Percentiles rank a stretch among this genome's conserved stretches.
These are phyloP conservation scores for Xenoacremonium recifei DNA, from an alignment of 2,329 filamentous ascomycete species.

Conservation along the genomic window DNA sequence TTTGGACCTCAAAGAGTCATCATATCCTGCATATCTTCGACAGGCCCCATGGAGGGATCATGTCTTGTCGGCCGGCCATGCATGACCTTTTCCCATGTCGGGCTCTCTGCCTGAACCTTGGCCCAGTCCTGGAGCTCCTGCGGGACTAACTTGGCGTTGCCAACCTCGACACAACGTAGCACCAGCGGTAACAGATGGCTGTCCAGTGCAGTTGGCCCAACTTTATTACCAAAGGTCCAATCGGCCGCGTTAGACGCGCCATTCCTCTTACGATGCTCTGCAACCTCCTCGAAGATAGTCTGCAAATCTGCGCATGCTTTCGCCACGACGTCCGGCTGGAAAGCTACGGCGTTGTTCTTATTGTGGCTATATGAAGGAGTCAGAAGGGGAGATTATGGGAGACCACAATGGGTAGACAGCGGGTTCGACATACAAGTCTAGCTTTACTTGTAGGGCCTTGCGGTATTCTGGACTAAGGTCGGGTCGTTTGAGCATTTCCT, in stretches of 20 bases:
- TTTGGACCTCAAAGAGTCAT: too few relatives aligned
- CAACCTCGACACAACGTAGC: slow-evolving; percentile 10
- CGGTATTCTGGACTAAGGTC: too few relatives aligned
- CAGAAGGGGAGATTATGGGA: too few relatives aligned
- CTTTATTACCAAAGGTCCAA: slow-evolving; percentile 8
- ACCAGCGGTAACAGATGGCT: slow-evolving; percentile 12
- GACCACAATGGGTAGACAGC: too few relatives aligned
- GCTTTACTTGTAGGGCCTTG: too few relatives aligned
- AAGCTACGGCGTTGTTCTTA: too few relatives aligned
- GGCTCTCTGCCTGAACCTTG: slow-evolving; percentile 5
- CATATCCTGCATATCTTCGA: slow-evolving; percentile 12
- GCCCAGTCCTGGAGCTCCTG: slow-evolving; percentile 10
- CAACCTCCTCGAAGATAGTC: too few relatives aligned
- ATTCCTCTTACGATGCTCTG: slow-evolving; percentile 8
- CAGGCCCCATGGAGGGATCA: slow-evolving; percentile 13
- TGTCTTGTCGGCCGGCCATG: slow-evolving; percentile 9
- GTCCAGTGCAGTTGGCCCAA: slow-evolving; percentile 12
- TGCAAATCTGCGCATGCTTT: too few relatives aligned
- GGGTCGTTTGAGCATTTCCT: too few relatives aligned
- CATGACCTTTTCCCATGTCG: slow-evolving; percentile 11
- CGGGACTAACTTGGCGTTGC: slow-evolving; percentile 9
- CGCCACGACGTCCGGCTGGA: too few relatives aligned
- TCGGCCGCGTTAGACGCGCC: slow-evolving; percentile 2
- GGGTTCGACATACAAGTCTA: too few relatives aligned
- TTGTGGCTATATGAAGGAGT: too few relatives aligned